Base-by-base conservation (phyloP, 2,329 filamentous ascomycete genomes). In the Diaporthe citrichinensis region DNA sequence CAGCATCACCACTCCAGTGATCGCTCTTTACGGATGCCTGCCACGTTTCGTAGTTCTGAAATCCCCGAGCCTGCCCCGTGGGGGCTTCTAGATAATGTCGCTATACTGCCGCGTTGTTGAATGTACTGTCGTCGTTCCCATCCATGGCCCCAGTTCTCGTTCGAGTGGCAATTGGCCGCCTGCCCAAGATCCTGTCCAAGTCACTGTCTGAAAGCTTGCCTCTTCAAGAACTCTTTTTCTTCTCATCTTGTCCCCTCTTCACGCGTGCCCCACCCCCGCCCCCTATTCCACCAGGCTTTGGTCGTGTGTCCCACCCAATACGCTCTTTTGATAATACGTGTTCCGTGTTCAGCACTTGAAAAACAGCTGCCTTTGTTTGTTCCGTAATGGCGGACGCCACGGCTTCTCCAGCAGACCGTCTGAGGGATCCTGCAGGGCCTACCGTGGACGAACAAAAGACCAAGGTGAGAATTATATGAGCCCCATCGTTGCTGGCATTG, bases 381-480 rank as follows among this genome's bases (percentile, higher is more conserved):
- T 57, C 44, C 49, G 55, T 20, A 36, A 71, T 58, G 51, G 25
- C 51, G n/a, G 34, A 58, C 51, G 36, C 49, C 44, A 34, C 4
- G 20, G 23, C 51, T 31, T 25, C 51, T 49, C n/a, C 49, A 23
- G 15, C 67, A 71, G n/a, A 46, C 36, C 34, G 51, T 34, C 46
- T 23, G 12, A 46, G 1, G 25, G 17, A 41, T 10, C 31, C 25
- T 31, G 36, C 36, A 41, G 25, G 17, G 51, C n/a, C 5, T 20
- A 28, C 67, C 12, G 23, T 20, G 34, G 49, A 23, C 9, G 25
- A 41, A 23, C n/a, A 71, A 57, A 39, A 71, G 25, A 57, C 20
- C 36, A 57, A 71, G 67, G 67, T 71, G 51, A 71, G 67, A 57
- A n/a, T 20, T 9, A 58, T 28, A 5, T 58, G 17, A 4, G 15